Evolutionary conservation across 78 protist species (phyloP), one percentile per base, ranked within the genome.

Genomic region (Dictyostelium intermedium): DNA sequence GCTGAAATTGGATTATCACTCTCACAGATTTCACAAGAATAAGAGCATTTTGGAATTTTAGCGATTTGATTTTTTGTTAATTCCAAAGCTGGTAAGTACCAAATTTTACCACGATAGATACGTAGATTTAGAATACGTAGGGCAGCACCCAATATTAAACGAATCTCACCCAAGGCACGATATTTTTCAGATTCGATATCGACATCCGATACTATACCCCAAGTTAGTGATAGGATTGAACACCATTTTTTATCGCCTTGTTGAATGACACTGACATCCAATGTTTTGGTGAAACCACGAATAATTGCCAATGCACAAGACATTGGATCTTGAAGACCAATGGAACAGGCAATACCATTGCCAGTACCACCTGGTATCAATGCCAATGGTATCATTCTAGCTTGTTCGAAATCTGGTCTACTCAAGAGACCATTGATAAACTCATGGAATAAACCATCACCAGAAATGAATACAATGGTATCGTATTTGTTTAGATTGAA

Each of bases 161-260:
- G 76, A 27, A 91, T 35, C 1, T 92, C 74, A 41, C 96, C 96
- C 0, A 91, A 69, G 4, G 76, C 74, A 60, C 96, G 92, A 43
- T 77, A 93, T 32, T 73, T 25, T 47, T 93, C 96, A 1, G 91
- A 83, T 35, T 93, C 96, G 0, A 93, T 93, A 39, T 93, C 96
- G 13, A 93, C 92, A 77, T 93, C 96, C 0, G 83, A 66, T 1
- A 93, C 78, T 6, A 93, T 0, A 80, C 96, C 96, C 93, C 92
- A 85, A 43, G 87, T 83, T 10, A 85, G 23, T 3, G 91, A 85
- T 32, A 85, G 32, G 53, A 83, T 72, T 20, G 92, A 87, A 39
- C 85, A 78, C 91, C 84, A 83, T 25, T 83, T 84, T n/a, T 35
- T n/a, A 6, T 45, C 84, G 32, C 84, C 91, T 56, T 93, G 96